Evolutionary conservation across 805 yeast species (phyloP), one percentile per base, ranked within the genome.

Genomic region (Saturnispora sekii): DNA sequence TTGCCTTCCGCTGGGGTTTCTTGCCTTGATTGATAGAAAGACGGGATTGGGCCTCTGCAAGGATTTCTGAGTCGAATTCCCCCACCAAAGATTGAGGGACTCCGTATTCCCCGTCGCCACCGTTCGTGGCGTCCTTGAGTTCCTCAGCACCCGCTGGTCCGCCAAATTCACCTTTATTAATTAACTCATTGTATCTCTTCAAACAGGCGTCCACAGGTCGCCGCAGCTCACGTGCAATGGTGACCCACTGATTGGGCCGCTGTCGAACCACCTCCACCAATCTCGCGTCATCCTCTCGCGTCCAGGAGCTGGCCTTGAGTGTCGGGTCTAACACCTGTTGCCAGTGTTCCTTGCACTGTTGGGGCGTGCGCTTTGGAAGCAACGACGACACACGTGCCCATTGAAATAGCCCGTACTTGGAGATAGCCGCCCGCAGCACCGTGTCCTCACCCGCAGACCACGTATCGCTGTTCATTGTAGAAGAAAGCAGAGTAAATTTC

Each of bases 271-370:
- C 55, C 31, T 74, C 70, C 46, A 88, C 60, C 39, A 90, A 66
- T 56, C 74, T 74, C 38, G 75, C 79, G 60, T 90, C 98, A 48
- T 89, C 95, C 26, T 76, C 81, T 28, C 70, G 67, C 0, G 82
- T 64, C 93, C 96, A 93, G 26, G 73, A 80, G 1, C 63, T 48
- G 50, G 77, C 77, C 55, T 73, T 68, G 40, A 90, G 71, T 4
- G 69, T 61, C 1, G 97, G 97, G 58, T 80, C 82, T 33, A 90
- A 65, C 76, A 82, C 88, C 56, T 90, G 96, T 41, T 69, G 70
- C 98, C 98, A 90, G 51, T 97, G 68, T 2, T 94, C 84, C 56
- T 88, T 86, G 50, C 95, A 90, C 60, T 93, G 97, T 56, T 79
- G 80, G 4, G 97, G 95, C 2, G 88, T 81, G 62, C 90, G 90